A percentile compares a stretch with the other conserved stretches of the same genome.
Evolutionary conservation across 257 asterid species (phyloP).

Genomic region (Marsdenia floribunda): DNA sequence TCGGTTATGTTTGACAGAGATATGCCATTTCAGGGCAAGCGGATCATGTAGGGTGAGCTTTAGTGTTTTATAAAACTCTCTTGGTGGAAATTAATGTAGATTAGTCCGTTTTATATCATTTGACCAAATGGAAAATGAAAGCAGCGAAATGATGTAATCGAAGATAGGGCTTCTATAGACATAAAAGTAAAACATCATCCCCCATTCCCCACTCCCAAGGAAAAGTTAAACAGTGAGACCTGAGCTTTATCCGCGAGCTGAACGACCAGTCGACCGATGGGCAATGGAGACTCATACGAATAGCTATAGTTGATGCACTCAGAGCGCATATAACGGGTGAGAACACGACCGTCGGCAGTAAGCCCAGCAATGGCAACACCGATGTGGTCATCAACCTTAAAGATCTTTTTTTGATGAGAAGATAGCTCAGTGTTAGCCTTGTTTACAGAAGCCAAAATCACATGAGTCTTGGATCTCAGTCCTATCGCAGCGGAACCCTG

Average conservation of each 20-base stretch:
- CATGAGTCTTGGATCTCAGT: slow-evolving; percentile 88
- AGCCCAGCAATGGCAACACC: slow-evolving; percentile 99
- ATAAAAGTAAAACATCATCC: background rate
- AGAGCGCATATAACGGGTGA: slow-evolving; percentile 85
- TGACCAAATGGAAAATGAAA: too few relatives aligned
- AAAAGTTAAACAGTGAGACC: slow-evolving; percentile 31
- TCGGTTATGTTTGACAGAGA: background rate
- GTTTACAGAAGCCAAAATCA: slow-evolving; percentile 78
- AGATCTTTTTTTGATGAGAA: slow-evolving; percentile 98
- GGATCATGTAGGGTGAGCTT: too few relatives aligned
- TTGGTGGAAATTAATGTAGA: too few relatives aligned
- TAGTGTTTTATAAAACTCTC: too few relatives aligned
- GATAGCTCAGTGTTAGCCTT: slow-evolving; percentile 92
- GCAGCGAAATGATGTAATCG: background rate
- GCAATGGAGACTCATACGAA: slow-evolving; percentile 78
- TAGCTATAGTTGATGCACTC: slow-evolving; percentile 88
- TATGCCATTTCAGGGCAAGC: background rate
- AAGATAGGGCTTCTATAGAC: slow-evolving; percentile 27
- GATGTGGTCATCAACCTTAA: slow-evolving; percentile 97
- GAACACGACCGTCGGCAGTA: slow-evolving; percentile 96
- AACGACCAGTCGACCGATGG: slow-evolving; percentile 94
- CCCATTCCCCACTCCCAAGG: background rate
- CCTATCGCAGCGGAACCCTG: slow-evolving; percentile 99
- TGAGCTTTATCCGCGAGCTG: slow-evolving; percentile 99
- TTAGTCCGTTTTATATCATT: too few relatives aligned